Evolutionary conservation across 2,329 filamentous ascomycete species (phyloP).

Genomic region (Chaetomium strumarium): DNA sequence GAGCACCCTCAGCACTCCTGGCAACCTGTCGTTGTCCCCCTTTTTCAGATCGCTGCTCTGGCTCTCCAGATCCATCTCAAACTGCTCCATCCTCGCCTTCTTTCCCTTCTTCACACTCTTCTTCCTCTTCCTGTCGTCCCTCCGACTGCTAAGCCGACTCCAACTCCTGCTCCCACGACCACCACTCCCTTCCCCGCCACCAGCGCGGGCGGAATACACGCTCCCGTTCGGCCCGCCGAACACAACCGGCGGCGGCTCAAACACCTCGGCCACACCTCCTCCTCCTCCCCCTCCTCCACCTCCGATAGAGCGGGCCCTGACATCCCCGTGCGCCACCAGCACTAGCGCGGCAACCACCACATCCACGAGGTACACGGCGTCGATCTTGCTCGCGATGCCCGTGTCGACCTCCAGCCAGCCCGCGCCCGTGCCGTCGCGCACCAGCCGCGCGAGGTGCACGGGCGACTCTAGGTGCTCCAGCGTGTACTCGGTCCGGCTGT

Average conservation of each 20-base stretch:
- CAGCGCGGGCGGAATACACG: constrained; percentile 12
- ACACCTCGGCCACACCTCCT: constrained; percentile 40
- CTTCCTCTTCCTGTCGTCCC: constrained; percentile 23
- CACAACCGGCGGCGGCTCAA: constrained; percentile 50
- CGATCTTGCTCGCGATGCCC: constrained; percentile 51
- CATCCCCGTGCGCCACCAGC: constrained; percentile 53
- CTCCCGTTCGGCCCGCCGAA: constrained; percentile 21
- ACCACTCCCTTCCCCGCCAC: constrained; percentile 12
- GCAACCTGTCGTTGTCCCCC: constrained; percentile 41
- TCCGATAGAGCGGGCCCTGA: constrained; percentile 34
- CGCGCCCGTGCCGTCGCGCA: constrained; percentile 52
- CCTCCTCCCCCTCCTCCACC: background rate
- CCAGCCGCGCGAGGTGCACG: constrained; percentile 54
- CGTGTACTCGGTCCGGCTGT: constrained; percentile 57
- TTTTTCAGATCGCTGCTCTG: constrained; percentile 43
- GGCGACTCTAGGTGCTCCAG: constrained; percentile 60
- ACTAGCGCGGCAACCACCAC: constrained; percentile 56
- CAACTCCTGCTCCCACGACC: constrained; percentile 28
- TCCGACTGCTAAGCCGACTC: constrained; percentile 22
- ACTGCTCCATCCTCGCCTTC: constrained; percentile 44
- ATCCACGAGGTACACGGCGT: constrained; percentile 57
- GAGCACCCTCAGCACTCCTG: constrained; percentile 42
- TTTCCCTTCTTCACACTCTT: constrained; percentile 28
- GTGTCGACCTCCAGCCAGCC: constrained; percentile 60
- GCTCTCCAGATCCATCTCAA: constrained; percentile 59